Base-by-base conservation (phyloP, 345 rosid genomes). In the Carallia pectinifolia region DNA sequence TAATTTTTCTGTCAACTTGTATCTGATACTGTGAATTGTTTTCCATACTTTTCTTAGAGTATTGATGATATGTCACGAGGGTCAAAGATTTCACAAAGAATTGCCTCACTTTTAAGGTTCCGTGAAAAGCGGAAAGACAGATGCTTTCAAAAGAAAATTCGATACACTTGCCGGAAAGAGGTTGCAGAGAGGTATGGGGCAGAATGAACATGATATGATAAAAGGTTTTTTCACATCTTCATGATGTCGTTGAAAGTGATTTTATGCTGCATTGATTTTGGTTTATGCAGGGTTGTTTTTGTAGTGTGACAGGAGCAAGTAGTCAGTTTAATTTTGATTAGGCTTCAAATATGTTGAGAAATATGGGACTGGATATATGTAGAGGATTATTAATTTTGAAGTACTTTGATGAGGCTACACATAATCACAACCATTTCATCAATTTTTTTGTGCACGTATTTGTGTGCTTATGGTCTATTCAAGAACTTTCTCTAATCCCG, bases 101-200 rank as follows among this genome's bases (percentile, higher is more conserved):
- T 79, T 67, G 85, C 77, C 23, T 83, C 86, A 12, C 58, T 80
- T 62, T 71, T 83, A 29, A 73, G 82, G 61, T 83, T 83, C 30
- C 84, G 84, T 52, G 84, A 83, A 78, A 83, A 83, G 70, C 67
- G 81, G 37, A 83, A 83, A 68, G 84, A 80, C 56, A 78, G 84
- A 78, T 80, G 84, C 74, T 83, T 80, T 65, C 77, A 80, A 18
- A 83, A 80, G 76, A 83, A 76, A 78, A 83, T 83, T 44, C 75
- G 75, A 8, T 79, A 77, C 68, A 74, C 61, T 34, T 83, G 82
- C 67, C 77, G 81, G 68, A 78, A 78, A 67, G 86, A 79, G 64
- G 86, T 82, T 74, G 83, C 86, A 29, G 71, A 79, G 56, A 82
- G 81, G 86, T 82, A 74, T 18, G 70, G 39, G 58, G 66, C 62